Base-by-base conservation (phyloP, 116 monocot species). In the Iris pallida region DNA sequence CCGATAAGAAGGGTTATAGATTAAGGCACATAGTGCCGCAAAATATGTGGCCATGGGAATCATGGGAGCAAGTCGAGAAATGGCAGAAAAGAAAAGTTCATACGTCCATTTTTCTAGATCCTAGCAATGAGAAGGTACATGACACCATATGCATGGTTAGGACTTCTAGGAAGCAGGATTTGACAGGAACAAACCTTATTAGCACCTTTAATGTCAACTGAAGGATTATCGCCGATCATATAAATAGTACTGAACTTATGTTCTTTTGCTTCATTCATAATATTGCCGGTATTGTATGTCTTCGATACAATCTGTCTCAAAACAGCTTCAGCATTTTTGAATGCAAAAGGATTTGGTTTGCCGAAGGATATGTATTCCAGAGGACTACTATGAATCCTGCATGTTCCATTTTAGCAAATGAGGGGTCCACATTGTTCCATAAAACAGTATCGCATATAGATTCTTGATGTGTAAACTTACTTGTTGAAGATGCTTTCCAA, bases 191-290 rank as follows among this genome's bases (percentile, higher is more conserved):
- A 59, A 69, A 96, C 96, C 96, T 96, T 87, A 42, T 16, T 69
- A n/a, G 84, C 87, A 73, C 96, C 96, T 72, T 92, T 81, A 52
- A 92, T 89, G 62, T 96, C 96, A 12, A 96, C 89, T 16, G 84
- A 71, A 43, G 96, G 96, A 69, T 96, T 96, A 77, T 96, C 96
- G 13, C 96, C 96, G 74, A 96, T 82, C 96, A 96, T 96, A 64
- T 96, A 96, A 46, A 96, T 68, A 19, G 81, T 89, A 68, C 13
- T 61, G 46, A 92, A 87, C 48, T 44, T 46, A 60, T 71, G 64
- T 43, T 5, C 62, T 57, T 61, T 66, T 42, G 40, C 65, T 56
- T 20, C 61, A 64, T 65, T 55, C 16, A 57, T 10, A 53, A 16
- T 45, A 7, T 72, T 57, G 18, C 61, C 55, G 64, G 47, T 51